Conservation (phyloP, 2,329 filamentous ascomycete species). For the Colletotrichum zoysiae region DNA sequence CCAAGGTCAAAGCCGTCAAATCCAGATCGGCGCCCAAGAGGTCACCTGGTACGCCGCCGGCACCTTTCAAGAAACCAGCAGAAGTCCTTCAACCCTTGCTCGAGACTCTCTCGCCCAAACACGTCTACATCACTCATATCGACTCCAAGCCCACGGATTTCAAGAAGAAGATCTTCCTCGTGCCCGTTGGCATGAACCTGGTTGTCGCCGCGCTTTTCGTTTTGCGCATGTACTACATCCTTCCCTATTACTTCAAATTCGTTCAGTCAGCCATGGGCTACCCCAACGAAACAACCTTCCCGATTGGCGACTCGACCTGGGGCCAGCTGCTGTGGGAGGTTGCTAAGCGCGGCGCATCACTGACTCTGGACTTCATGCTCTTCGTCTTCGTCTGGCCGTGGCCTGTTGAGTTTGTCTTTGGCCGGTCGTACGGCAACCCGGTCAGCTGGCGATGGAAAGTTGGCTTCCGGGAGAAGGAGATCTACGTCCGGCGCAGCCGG, state of each 20-base stretch:
- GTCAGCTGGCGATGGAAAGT: slow-evolving; percentile 78
- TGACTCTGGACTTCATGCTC: slow-evolving; percentile 81
- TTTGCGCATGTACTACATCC: slow-evolving; percentile 76
- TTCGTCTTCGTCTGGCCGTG: slow-evolving; percentile 78
- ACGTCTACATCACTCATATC: slow-evolving; percentile 88
- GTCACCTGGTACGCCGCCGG: slow-evolving; percentile 58
- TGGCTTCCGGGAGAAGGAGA: slow-evolving; percentile 83
- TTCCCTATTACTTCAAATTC: slow-evolving; percentile 80
- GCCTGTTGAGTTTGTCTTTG: slow-evolving; percentile 79
- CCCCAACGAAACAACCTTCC: slow-evolving; percentile 74
- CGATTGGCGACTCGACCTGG: slow-evolving; percentile 68
- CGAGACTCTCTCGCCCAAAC: slow-evolving; percentile 71
- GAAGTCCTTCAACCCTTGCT: slow-evolving; percentile 75
- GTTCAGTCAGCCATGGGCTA: slow-evolving; percentile 74
- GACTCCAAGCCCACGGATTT: slow-evolving; percentile 77
- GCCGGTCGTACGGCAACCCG: slow-evolving; percentile 70
- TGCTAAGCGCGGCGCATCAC: slow-evolving; percentile 69
- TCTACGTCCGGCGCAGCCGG: slow-evolving; percentile 83
- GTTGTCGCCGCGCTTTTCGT: slow-evolving; percentile 73
- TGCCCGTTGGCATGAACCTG: slow-evolving; percentile 83
- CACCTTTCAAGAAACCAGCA: slow-evolving; percentile 78
- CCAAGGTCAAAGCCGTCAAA: slow-evolving; percentile 51
- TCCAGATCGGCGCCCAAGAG: slow-evolving; percentile 48
- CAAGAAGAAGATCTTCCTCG: slow-evolving; percentile 86
- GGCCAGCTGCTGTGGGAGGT: slow-evolving; percentile 68